Evolutionary conservation across 2,329 filamentous ascomycete species (phyloP), one percentile per base, ranked within the genome.

Genomic region (Aschersonia sp.): DNA sequence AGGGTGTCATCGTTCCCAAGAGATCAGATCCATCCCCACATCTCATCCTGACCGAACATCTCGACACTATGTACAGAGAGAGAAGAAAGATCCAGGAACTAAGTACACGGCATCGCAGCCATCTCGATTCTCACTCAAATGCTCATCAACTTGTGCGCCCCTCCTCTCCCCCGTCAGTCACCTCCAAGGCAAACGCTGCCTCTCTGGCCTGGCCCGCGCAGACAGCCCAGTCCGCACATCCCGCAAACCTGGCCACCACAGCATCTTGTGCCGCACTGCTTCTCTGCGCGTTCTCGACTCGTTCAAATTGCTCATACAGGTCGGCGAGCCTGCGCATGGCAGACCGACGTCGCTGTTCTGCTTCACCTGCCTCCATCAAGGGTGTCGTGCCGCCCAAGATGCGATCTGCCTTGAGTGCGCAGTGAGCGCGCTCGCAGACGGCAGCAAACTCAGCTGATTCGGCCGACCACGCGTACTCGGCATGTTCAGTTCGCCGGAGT

Each of bases 401-500:
- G n/a, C 51, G 50, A 40, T 59, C 53, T 0, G 58, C 53, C 5
- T 29, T 55, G 3, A 51, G 38, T 3, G 58, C 58, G 41, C 54
- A 59, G 4, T 45, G 51, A 4, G 58, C 57, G 12, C 45, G 48
- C 1, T 47, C 38, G 0, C 55, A 49, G 5, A 55, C 49, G 28
- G 50, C 52, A 2, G 57, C 57, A 49, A 55, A 60, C 10, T 44
- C 47, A 1, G 58, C 57, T 6, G 47, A 30, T 4, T 55, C 55
- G 12, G 58, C 56, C 1, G 56, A 55, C 56, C 52, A 59, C 29
- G 58, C 54, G 43, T 57, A 60, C 9, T 52, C 48, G 2, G 48
- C 50, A 2, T 41, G 32, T 3, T 51, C 45, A 4, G 47, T 43
- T 29, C 51, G 51, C 5, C 42, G 38, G 4, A 50, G 49, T 1